Conservation (phyloP, 148 eudicot species). For the Limonium bicolor region DNA sequence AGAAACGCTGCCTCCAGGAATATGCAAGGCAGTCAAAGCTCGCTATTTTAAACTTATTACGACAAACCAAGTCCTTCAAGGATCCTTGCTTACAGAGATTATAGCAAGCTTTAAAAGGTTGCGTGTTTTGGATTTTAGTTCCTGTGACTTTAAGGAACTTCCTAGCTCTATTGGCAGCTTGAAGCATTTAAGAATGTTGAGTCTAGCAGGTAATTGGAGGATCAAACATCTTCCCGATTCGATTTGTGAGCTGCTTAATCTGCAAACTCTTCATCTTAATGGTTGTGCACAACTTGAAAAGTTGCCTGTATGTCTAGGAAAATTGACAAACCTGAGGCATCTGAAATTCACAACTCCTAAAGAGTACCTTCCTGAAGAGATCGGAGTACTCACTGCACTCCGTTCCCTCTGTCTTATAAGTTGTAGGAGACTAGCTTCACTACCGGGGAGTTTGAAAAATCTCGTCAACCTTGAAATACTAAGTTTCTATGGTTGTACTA, state of each 20-base stretch:
- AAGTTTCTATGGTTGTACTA: background rate
- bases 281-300: background rate
- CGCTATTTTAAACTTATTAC: background rate
- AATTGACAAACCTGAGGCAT: background rate
- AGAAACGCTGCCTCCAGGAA: background rate
- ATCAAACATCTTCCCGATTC: constrained; percentile 3
- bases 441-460: background rate
- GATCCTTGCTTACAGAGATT: background rate
- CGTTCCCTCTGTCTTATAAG: background rate
- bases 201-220: constrained; percentile 1
- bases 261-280: constrained; percentile 2
- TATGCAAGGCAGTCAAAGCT: background rate
- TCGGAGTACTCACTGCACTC: background rate
- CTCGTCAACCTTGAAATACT: constrained; percentile 1
- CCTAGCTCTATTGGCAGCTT: constrained; percentile 1
- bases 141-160: background rate
- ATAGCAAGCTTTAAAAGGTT: constrained; percentile 3
- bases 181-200: constrained; percentile 4
- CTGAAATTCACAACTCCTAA: constrained; percentile 2
- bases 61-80: background rate
- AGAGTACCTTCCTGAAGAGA: background rate
- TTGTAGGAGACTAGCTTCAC: background rate
- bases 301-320: background rate
- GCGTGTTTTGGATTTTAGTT: background rate
- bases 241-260: background rate